Evolutionary conservation across 805 yeast species (phyloP).

Genomic region (Yamadazyma kitorensis): DNA sequence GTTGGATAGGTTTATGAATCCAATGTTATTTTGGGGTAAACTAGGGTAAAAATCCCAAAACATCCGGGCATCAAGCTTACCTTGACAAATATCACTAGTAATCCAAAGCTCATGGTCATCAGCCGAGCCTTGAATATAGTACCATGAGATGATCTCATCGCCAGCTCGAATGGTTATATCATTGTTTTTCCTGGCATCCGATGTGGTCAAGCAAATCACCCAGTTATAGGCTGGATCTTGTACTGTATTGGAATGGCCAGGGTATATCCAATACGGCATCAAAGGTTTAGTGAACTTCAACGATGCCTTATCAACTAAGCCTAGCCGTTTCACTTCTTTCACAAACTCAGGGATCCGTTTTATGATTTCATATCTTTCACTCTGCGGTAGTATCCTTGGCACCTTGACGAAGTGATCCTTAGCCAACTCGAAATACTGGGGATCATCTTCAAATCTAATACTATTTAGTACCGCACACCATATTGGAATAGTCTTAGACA

Average conservation of each 20-base stretch:
- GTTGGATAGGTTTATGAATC: neutral
- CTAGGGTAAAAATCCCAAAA: conserved; percentile 10
- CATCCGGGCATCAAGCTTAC: conserved; percentile 45
- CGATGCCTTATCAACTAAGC: conserved; percentile 5
- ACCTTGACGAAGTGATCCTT: conserved; percentile 7
- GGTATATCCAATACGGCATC: conserved; percentile 14
- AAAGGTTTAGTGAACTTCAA: conserved; percentile 7
- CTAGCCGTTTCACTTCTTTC: conserved; percentile 30
- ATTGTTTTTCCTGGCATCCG: conserved; percentile 3
- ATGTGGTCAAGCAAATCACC: conserved; percentile 12
- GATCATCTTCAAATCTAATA: conserved; percentile 36
- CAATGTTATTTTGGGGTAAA: neutral
- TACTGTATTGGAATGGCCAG: conserved; percentile 2
- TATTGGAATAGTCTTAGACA: conserved; percentile 83
- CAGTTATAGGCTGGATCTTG: neutral
- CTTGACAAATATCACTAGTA: conserved; percentile 35
- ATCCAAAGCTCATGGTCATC: conserved; percentile 92
- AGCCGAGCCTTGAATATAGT: conserved; percentile 89
- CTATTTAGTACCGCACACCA: conserved; percentile 83
- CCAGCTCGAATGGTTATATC: neutral
- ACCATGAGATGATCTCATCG: conserved; percentile 15
- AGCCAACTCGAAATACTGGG: neutral
- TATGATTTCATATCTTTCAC: conserved; percentile 55
- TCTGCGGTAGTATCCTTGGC: conserved; percentile 44
- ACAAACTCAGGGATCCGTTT: conserved; percentile 49